These are phyloP conservation scores for Heterobasidion irregulare DNA, from an alignment of 1,284 basidiomycete genomes.

Conservation along the genomic window DNA sequence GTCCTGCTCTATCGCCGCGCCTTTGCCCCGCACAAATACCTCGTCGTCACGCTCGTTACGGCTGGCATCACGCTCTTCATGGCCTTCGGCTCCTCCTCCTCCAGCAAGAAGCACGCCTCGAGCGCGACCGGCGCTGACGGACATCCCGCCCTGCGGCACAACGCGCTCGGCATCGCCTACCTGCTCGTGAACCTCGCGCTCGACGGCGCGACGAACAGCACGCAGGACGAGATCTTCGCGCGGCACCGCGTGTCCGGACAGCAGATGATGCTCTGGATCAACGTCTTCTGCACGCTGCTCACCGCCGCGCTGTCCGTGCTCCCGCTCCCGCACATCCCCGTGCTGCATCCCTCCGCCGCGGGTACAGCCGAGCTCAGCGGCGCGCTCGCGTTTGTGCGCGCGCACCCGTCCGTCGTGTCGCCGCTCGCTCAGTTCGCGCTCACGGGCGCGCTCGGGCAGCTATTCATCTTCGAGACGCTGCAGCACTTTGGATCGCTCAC, in stretches of 20 bases:
- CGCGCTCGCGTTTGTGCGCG: constrained; percentile 69
- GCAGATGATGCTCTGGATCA: constrained; percentile 99
- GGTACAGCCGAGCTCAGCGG: constrained; percentile 59
- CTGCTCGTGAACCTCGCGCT: constrained; percentile 82
- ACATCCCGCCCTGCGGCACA: constrained; percentile 30
- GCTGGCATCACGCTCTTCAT: constrained; percentile 93
- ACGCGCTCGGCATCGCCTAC: constrained; percentile 58
- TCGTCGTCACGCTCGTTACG: constrained; percentile 90
- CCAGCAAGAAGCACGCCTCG: constrained; percentile 31
- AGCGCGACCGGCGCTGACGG: constrained; percentile 21
- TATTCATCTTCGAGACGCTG: constrained; percentile 98
- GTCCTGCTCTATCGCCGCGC: constrained; percentile 81
- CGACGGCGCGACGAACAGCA: constrained; percentile 95
- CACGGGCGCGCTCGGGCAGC: constrained; percentile 89
- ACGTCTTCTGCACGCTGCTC: constrained; percentile 71
- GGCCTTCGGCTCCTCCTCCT: constrained; percentile 68
- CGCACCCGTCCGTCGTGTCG: constrained; percentile 71
- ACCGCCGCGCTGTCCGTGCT: constrained; percentile 60
- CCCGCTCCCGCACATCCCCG: constrained; percentile 69
- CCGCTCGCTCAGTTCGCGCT: constrained; percentile 84
- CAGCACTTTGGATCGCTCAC: constrained; percentile 94
- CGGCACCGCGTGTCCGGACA: constrained; percentile 78
- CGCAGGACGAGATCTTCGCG: constrained; percentile 95
- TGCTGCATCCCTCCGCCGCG: constrained; percentile 54
- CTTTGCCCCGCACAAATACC: constrained; percentile 91